phyloP scores from a whole-genome alignment of 495 filamentous ascomycete genomes.

The Lepidopterella palustris region DNA sequence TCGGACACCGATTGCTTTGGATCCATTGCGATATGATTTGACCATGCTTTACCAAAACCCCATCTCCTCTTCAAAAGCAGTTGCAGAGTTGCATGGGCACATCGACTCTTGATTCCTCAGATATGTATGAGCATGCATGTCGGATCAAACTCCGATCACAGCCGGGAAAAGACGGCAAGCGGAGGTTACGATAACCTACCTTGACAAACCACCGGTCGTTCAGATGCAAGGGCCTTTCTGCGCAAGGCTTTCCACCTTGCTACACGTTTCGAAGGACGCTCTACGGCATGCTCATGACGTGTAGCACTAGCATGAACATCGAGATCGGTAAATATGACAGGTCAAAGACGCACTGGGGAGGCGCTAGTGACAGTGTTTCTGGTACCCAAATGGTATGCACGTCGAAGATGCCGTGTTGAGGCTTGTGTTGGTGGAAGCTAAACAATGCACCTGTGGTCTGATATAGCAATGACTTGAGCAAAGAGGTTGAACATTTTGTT shows the following conservation, averaged over 20 bases:
- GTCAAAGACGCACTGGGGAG: neutral
- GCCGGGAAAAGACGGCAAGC: too few species aligned
- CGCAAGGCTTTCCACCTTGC: neutral
- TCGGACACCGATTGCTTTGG: too few species aligned
- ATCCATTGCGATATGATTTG: too few species aligned
- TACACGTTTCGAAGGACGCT: conserved; percentile 11
- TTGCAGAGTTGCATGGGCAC: conserved; percentile 24
- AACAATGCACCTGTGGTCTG: neutral
- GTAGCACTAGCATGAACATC: neutral
- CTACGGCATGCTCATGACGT: conserved; percentile 12
- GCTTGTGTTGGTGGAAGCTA: too few species aligned
- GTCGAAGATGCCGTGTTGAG: too few species aligned
- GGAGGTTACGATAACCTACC: neutral
- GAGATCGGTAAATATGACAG: conserved; percentile 8
- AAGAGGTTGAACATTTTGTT: conserved; percentile 12
- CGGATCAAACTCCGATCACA: too few species aligned
- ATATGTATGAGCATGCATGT: neutral
- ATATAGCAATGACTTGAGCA: neutral
- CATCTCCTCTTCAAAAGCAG: conserved; percentile 17
- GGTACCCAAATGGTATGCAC: too few species aligned
- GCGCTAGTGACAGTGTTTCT: too few species aligned
- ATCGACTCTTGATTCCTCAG: neutral
- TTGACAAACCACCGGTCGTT: neutral
- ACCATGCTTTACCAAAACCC: too few species aligned
- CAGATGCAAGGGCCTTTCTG: neutral